Evolutionary conservation across 2,329 filamentous ascomycete species (phyloP).

Genomic region (Scedosporium apiospermum): DNA sequence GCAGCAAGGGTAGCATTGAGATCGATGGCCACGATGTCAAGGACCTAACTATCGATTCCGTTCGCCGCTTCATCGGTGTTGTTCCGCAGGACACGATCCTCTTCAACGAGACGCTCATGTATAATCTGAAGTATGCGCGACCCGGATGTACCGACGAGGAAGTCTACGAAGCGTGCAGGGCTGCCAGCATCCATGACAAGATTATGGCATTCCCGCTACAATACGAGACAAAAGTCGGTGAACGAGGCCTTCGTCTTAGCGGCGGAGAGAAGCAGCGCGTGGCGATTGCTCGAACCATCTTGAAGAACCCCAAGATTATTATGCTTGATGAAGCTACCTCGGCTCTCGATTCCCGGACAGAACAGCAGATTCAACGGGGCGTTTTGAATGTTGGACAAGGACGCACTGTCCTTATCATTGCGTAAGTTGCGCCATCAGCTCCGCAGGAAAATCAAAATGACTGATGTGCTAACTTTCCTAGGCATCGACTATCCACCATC

Average conservation of each 20-base stretch:
- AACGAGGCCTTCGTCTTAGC: conserved; percentile 76
- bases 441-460: not conserved
- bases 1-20: conserved; percentile 66
- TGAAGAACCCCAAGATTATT: conserved; percentile 87
- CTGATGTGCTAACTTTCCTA: conserved; percentile 19
- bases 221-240: conserved; percentile 84
- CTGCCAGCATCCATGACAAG: conserved; percentile 86
- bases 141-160: conserved; percentile 72
- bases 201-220: conserved; percentile 82
- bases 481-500: conserved; percentile 75
- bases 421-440: conserved; percentile 41
- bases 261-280: conserved; percentile 92
- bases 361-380: conserved; percentile 85
- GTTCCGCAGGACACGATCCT: conserved; percentile 94
- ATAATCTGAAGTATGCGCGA: conserved; percentile 86
- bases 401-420: conserved; percentile 90
- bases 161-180: conserved; percentile 70
- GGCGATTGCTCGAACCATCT: conserved; percentile 83
- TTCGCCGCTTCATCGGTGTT: conserved; percentile 84
- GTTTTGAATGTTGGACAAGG: conserved; percentile 73
- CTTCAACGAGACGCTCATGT: conserved; percentile 93
- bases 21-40: conserved; percentile 79
- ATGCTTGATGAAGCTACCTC: conserved; percentile 91
- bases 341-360: conserved; percentile 82
- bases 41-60: conserved; percentile 85